Conservation (phyloP, 306 rosid species). For the Dicorynia guianensis region DNA sequence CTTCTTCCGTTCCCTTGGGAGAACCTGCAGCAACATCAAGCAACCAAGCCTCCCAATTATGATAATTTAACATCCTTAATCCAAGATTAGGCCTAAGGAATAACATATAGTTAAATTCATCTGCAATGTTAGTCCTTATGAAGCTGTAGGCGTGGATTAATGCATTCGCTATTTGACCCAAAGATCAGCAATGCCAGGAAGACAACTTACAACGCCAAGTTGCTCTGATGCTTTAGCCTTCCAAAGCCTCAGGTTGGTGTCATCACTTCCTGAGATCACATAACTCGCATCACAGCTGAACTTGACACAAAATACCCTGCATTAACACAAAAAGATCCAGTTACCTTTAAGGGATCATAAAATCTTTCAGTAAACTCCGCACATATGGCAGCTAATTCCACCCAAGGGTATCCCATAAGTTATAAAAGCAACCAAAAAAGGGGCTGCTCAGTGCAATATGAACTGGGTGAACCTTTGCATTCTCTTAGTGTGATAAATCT, state of each 20-base stretch:
- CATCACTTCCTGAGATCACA: slow-evolving; percentile 95
- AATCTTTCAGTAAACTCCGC: background rate
- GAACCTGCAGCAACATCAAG: slow-evolving; percentile 59
- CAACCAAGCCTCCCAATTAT: background rate
- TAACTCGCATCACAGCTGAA: slow-evolving; percentile 94
- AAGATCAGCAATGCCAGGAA: slow-evolving; percentile 18
- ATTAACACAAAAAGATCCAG: slow-evolving; percentile 20
- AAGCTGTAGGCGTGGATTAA: no score
- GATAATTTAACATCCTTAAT: background rate
- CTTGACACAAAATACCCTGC: slow-evolving; percentile 93
- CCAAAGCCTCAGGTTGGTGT: slow-evolving; percentile 96
- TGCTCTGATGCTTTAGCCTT: slow-evolving; percentile 97
- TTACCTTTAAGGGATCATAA: background rate
- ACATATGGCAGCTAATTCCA: slow-evolving; percentile 8
- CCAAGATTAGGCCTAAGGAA: slow-evolving; percentile 8
- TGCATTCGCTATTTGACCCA: background rate
- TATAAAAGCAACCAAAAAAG: slow-evolving; percentile 17
- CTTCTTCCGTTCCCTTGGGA: slow-evolving; percentile 85
- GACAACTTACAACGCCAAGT: slow-evolving; percentile 86
- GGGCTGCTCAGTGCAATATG: slow-evolving; percentile 15
- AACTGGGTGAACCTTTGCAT: slow-evolving; percentile 79
- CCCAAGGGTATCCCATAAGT: background rate
- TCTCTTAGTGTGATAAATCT: slow-evolving; percentile 91
- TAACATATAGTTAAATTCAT: no score
- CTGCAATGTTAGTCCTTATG: no score